A percentile compares a stretch with the other conserved stretches of the same genome.
These are phyloP conservation scores for Sherardia arvensis DNA, from an alignment of 257 asterid species.

Conservation along the genomic window DNA sequence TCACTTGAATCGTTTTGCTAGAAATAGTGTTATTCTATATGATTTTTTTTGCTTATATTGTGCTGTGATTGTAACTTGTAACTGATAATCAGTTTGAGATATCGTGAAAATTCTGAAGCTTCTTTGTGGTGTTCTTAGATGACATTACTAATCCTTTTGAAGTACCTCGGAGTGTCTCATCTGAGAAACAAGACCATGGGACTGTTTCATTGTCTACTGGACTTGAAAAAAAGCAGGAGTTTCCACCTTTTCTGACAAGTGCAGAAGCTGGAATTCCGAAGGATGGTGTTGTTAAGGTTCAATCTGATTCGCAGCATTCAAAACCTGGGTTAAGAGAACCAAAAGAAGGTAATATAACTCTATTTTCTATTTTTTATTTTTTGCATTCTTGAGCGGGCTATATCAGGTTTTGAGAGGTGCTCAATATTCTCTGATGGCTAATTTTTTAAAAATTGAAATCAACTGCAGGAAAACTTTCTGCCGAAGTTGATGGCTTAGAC, in stretches of 20 bases:
- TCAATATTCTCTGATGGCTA: not conserved
- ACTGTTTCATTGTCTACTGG: conserved; percentile 28
- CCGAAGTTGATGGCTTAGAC: conserved; percentile 25
- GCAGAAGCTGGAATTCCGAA: conserved; percentile 22
- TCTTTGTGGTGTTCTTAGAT: conserved; percentile 44
- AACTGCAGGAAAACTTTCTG: conserved; percentile 12
- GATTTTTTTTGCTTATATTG: not conserved
- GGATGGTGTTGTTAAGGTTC: conserved; percentile 17
- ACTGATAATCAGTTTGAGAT: conserved; percentile 1
- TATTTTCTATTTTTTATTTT: conserved; percentile 9
- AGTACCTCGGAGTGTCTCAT: conserved; percentile 24
- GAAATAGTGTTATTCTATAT: not conserved
- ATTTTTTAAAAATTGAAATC: not conserved
- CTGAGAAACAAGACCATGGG: conserved; percentile 20
- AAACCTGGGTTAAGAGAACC: conserved; percentile 24
- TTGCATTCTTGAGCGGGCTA: not conserved
- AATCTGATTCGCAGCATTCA: conserved; percentile 2
- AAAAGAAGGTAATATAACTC: conserved; percentile 41
- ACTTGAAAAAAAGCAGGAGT: conserved; percentile 21
- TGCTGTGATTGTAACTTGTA: conserved; percentile 5
- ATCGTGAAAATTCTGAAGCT: conserved; percentile 12
- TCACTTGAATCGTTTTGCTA: not conserved
- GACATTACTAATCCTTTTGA: conserved; percentile 70
- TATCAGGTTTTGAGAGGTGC: not conserved
- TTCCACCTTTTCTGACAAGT: conserved; percentile 16